These are phyloP conservation scores for Quercus variabilis DNA, from an alignment of 306 rosid species.

Conservation along the genomic window DNA sequence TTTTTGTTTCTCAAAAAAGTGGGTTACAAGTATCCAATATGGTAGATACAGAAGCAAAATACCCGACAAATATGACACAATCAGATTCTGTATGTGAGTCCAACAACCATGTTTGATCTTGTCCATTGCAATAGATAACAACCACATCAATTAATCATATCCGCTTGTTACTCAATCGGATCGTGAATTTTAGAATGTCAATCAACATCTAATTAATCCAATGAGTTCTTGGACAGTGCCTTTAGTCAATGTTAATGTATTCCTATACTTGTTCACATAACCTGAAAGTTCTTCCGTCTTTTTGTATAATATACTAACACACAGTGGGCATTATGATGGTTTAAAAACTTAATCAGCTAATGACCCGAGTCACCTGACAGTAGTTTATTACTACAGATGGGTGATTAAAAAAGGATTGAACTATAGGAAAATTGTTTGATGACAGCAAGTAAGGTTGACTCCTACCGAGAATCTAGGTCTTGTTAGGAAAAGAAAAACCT, in stretches of 20 bases:
- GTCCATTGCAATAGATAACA: neutral
- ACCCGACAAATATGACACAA: neutral
- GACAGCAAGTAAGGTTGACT: too few species aligned
- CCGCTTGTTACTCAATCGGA: neutral
- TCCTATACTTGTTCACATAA: neutral
- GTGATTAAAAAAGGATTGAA: too few species aligned
- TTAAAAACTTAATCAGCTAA: too few species aligned
- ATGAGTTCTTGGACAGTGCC: neutral
- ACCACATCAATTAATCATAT: neutral
- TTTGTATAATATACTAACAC: too few species aligned
- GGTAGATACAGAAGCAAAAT: neutral
- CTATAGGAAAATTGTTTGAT: too few species aligned
- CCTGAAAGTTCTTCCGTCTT: too few species aligned
- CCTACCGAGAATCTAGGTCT: too few species aligned
- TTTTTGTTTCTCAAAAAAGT: neutral
- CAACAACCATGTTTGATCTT: constrained; percentile 13
- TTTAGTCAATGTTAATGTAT: neutral
- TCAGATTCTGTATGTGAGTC: neutral
- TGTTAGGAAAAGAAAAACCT: too few species aligned
- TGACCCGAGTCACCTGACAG: too few species aligned
- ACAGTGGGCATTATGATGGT: too few species aligned
- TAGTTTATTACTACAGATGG: too few species aligned
- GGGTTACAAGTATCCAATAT: neutral
- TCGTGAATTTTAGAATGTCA: neutral
- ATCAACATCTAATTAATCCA: neutral